phyloP scores from a whole-genome alignment of 1,139 yeast genomes.

The Wickerhamiella infanticola region DNA sequence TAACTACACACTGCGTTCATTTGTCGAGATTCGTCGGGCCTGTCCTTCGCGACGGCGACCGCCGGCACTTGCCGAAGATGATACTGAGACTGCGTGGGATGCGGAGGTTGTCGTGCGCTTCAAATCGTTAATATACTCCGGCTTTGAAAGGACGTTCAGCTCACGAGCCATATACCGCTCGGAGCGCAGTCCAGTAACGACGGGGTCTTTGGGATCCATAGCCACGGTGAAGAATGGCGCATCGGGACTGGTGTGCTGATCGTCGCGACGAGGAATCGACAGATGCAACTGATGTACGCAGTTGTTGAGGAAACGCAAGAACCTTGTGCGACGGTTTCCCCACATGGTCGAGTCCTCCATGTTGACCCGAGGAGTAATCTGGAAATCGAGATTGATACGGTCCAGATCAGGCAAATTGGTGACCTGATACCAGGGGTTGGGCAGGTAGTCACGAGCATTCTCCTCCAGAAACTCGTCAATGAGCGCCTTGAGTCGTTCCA shows the following conservation, averaged over 20 bases:
- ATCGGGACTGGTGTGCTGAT: conserved; percentile 21
- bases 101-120: background rate
- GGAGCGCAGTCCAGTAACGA: background rate
- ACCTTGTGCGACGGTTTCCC: conserved; percentile 21
- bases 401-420: conserved; percentile 25
- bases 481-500: conserved; percentile 21
- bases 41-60: background rate
- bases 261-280: conserved; percentile 24
- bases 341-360: conserved; percentile 22
- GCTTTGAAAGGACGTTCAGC: background rate
- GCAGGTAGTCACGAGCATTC: conserved; percentile 25
- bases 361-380: conserved; percentile 22
- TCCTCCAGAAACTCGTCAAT: conserved; percentile 21
- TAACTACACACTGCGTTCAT: no score
- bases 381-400: conserved; percentile 20
- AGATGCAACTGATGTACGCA: conserved; percentile 23
- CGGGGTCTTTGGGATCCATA: background rate
- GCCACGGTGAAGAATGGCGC: conserved; percentile 18
- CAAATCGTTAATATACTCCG: background rate
- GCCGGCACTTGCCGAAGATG: background rate
- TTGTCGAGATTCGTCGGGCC: background rate
- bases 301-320: conserved; percentile 20
- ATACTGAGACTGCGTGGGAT: background rate
- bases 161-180: background rate
- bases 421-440: conserved; percentile 22